Evolutionary conservation across 495 filamentous ascomycete species (phyloP).

Genomic region (Hypomontagnella monticulosa): DNA sequence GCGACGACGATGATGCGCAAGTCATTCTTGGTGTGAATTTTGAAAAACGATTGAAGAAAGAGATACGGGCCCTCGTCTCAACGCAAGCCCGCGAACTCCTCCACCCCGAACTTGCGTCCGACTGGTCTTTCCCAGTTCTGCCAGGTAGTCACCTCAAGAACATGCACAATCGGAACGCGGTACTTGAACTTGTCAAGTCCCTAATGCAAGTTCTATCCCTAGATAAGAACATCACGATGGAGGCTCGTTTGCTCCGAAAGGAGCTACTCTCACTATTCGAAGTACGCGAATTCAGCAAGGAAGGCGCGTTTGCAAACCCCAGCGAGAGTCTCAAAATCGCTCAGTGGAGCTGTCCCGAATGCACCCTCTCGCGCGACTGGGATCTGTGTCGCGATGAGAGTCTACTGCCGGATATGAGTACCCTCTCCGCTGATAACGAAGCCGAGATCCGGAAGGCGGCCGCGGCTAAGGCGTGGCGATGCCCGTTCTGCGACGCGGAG

Average conservation of each 20-base stretch:
- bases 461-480: slow-evolving; percentile 72
- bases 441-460: slow-evolving; percentile 44
- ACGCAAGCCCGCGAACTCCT: slow-evolving; percentile 87
- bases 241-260: slow-evolving; percentile 85
- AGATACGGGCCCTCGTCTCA: slow-evolving; percentile 78
- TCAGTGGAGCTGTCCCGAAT: slow-evolving; percentile 84
- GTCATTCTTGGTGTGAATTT: slow-evolving; percentile 78
- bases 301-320: slow-evolving; percentile 88
- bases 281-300: slow-evolving; percentile 89
- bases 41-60: slow-evolving; percentile 89
- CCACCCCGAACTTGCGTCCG: slow-evolving; percentile 86
- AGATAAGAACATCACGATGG: slow-evolving; percentile 86
- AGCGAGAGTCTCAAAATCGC: slow-evolving; percentile 75
- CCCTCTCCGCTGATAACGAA: slow-evolving; percentile 16
- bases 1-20: slow-evolving; percentile 64
- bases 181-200: slow-evolving; percentile 88
- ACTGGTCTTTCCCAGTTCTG: slow-evolving; percentile 86
- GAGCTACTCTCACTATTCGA: slow-evolving; percentile 91
- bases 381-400: slow-evolving; percentile 95
- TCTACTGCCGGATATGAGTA: slow-evolving; percentile 67
- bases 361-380: slow-evolving; percentile 86
- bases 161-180: slow-evolving; percentile 67
- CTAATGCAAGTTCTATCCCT: slow-evolving; percentile 90
- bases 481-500: slow-evolving; percentile 77
- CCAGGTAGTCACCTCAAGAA: slow-evolving; percentile 70